A percentile compares a stretch with the other conserved stretches of the same genome.
These are phyloP conservation scores for Trichosporon coremiiforme DNA, from an alignment of 1,284 basidiomycete genomes.

Conservation along the genomic window DNA sequence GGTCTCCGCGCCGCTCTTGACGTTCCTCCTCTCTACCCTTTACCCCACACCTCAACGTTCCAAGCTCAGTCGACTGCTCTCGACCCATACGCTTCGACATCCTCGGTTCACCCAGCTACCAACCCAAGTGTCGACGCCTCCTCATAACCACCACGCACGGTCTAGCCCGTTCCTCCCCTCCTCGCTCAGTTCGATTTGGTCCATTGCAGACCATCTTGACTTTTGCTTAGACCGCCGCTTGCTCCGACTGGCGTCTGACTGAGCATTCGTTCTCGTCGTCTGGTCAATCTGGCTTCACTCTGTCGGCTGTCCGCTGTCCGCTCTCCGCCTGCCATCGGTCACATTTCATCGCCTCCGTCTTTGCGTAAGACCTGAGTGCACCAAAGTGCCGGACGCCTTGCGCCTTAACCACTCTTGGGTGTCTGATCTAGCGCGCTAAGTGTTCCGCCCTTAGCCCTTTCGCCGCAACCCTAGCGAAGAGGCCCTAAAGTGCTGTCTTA, in stretches of 20 bases:
- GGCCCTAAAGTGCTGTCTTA: conserved; percentile 14
- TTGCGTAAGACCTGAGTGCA: neutral
- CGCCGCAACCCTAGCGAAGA: conserved; percentile 4
- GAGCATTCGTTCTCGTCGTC: neutral
- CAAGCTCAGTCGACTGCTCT: neutral
- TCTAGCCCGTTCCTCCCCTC: neutral
- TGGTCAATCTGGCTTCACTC: neutral
- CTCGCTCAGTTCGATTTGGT: neutral
- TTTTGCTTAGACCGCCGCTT: neutral
- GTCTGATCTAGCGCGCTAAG: conserved; percentile 11
- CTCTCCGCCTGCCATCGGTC: neutral
- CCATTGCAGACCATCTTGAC: neutral
- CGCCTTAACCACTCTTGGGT: conserved; percentile 18
- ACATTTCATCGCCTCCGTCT: neutral
- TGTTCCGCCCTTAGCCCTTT: neutral
- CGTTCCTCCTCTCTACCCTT: neutral
- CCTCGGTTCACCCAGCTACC: neutral
- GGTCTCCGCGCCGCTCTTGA: neutral
- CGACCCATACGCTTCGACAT: neutral
- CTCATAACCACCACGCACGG: conserved; percentile 7
- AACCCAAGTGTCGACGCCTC: neutral
- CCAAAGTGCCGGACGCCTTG: neutral
- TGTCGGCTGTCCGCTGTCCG: neutral
- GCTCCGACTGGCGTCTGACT: neutral
- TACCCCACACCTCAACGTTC: conserved; percentile 7